phyloP scores from a whole-genome alignment of 495 filamentous ascomycete genomes.

The Wilcoxina mikolae region DNA sequence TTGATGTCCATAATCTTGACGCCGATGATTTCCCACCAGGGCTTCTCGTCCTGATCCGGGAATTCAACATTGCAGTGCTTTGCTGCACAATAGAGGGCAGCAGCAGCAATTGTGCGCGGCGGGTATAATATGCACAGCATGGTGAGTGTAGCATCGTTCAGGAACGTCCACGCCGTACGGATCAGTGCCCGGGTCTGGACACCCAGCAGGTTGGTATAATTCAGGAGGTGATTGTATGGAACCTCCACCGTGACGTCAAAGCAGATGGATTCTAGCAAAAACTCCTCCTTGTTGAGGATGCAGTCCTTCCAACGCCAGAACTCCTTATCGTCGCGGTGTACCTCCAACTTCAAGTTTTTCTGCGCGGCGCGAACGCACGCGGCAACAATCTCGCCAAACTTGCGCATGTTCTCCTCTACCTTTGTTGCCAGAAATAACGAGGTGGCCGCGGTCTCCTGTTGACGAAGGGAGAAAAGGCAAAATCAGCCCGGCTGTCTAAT shows the following conservation, averaged over 20 bases:
- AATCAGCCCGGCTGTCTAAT: conserved; percentile 18
- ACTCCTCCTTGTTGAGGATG: conserved; percentile 77
- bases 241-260: conserved; percentile 84
- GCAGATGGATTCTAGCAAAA: conserved; percentile 78
- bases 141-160: conserved; percentile 77
- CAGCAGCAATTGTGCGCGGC: conserved; percentile 64
- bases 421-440: conserved; percentile 89
- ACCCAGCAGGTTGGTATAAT: conserved; percentile 53
- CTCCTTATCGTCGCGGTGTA: conserved; percentile 92
- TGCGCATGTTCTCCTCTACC: conserved; percentile 87
- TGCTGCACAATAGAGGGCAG: conserved; percentile 71
- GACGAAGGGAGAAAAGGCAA: conserved; percentile 1
- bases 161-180: conserved; percentile 74
- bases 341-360: conserved; percentile 64
- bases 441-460: conserved; percentile 65
- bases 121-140: conserved; percentile 69
- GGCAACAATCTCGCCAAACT: conserved; percentile 81
- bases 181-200: conserved; percentile 50
- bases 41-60: conserved; percentile 52
- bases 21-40: conserved; percentile 73
- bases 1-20: conserved; percentile 31
- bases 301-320: conserved; percentile 95
- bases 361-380: conserved; percentile 88
- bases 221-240: conserved; percentile 67
- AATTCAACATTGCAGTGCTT: conserved; percentile 53